Conservation (phyloP, 1,284 basidiomycete species). For the Marasmius oreades region DNA sequence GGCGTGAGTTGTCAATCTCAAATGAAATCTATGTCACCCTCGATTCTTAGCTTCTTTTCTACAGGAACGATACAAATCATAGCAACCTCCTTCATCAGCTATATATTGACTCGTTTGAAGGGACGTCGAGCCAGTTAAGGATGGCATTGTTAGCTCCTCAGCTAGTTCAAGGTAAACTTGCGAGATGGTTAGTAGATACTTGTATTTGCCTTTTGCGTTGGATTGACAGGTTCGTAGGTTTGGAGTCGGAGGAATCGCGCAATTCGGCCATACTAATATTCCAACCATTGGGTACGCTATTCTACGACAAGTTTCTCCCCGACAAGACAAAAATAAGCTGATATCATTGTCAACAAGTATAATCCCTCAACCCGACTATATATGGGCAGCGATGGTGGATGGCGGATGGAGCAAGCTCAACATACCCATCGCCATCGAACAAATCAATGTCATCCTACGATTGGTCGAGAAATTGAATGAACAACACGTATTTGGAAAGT, state of each 20-base stretch:
- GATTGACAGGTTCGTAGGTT: slow-evolving; percentile 17
- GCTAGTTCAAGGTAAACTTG: slow-evolving; percentile 18
- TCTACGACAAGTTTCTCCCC: too few species aligned
- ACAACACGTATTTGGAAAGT: not conserved
- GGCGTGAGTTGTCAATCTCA: slow-evolving; percentile 9
- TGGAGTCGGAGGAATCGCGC: slow-evolving; percentile 24
- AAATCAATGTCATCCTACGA: slow-evolving; percentile 25
- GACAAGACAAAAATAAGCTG: too few species aligned
- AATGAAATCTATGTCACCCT: not conserved
- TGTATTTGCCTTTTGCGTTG: not conserved
- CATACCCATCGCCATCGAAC: slow-evolving; percentile 19
- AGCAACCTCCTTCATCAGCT: slow-evolving; percentile 20
- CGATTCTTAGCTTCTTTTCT: not conserved
- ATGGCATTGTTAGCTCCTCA: slow-evolving; percentile 26
- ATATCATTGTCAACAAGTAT: too few species aligned
- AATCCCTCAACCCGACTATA: slow-evolving; percentile 27
- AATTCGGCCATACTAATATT: slow-evolving; percentile 22
- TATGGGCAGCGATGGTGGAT: slow-evolving; percentile 25
- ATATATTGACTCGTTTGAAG: slow-evolving; percentile 25
- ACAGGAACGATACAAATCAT: slow-evolving; percentile 21
- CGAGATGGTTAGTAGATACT: slow-evolving; percentile 19
- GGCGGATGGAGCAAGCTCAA: slow-evolving; percentile 28
- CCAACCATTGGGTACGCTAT: slow-evolving; percentile 25
- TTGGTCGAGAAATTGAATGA: slow-evolving; percentile 22
- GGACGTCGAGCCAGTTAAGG: slow-evolving; percentile 21